These are phyloP conservation scores for Cubamyces lactineus DNA, from an alignment of 768 basidiomycete species.

Conservation along the genomic window DNA sequence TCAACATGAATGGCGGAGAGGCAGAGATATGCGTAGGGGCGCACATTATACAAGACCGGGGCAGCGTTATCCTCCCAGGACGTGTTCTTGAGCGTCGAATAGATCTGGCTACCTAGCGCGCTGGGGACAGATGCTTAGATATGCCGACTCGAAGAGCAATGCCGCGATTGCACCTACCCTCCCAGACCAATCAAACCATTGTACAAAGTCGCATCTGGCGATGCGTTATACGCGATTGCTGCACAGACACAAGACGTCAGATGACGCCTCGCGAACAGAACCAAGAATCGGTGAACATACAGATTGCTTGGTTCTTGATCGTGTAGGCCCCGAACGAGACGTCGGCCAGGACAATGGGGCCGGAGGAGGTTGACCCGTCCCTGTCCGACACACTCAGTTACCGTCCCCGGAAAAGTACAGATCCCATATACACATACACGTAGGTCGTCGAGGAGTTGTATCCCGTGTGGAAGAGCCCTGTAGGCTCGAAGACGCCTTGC, in stretches of 20 bases:
- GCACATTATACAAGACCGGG: constrained; percentile 16
- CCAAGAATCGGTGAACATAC: not conserved
- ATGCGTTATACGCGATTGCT: not conserved
- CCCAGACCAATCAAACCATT: constrained; percentile 16
- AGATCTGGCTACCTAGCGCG: not conserved
- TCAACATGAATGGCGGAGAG: not conserved
- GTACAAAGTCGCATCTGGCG: not conserved
- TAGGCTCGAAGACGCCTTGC: not conserved
- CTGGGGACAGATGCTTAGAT: not conserved
- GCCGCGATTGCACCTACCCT: not conserved
- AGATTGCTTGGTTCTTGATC: constrained; percentile 15
- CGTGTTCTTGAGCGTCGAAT: not conserved
- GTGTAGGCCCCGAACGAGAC: constrained; percentile 14
- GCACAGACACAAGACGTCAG: not conserved
- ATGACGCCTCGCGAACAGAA: not conserved
- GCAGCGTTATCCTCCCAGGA: constrained; percentile 13
- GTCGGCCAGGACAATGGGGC: constrained; percentile 11
- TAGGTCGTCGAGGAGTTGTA: constrained; percentile 1
- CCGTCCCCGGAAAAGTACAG: not conserved
- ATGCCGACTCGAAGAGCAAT: not conserved
- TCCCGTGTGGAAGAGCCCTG: not conserved
- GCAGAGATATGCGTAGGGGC: not conserved
- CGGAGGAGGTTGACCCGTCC: not conserved
- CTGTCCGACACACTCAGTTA: not conserved
- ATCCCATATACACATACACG: not conserved